phyloP scores from a whole-genome alignment of 139 green algal genomes.

The Haematococcus sp. region DNA sequence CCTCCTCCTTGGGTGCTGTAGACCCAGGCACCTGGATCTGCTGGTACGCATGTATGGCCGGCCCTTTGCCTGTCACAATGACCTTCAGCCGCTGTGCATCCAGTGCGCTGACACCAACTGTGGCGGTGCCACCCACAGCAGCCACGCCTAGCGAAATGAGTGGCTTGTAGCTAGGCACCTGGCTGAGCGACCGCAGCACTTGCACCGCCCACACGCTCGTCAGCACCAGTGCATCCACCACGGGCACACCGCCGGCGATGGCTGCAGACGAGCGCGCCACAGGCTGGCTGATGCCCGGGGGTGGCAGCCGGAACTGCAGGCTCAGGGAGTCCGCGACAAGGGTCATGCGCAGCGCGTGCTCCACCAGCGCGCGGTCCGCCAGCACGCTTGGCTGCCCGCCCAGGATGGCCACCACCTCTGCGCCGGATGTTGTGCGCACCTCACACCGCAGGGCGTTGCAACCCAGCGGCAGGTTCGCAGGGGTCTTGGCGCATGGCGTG shows the following conservation, averaged over 20 bases:
- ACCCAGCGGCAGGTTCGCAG: constrained; percentile 62
- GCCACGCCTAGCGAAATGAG: constrained; percentile 70
- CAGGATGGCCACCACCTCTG: constrained; percentile 53
- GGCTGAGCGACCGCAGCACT: constrained; percentile 64
- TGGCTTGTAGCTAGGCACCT: constrained; percentile 36
- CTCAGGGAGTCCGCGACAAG: constrained; percentile 71
- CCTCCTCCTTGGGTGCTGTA: no score
- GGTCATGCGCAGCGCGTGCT: constrained; percentile 67
- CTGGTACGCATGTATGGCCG: not conserved
- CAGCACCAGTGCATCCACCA: constrained; percentile 67
- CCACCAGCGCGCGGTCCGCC: constrained; percentile 45
- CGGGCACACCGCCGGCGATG: constrained; percentile 53
- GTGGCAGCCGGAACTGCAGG: constrained; percentile 78
- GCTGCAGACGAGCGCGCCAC: constrained; percentile 22
- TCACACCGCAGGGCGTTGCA: constrained; percentile 59
- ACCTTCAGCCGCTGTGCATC: constrained; percentile 54
- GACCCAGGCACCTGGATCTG: no score
- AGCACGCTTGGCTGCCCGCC: constrained; percentile 63
- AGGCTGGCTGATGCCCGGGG: constrained; percentile 50
- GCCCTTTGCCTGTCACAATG: constrained; percentile 24
- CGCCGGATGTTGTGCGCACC: constrained; percentile 38
- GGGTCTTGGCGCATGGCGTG: constrained; percentile 33
- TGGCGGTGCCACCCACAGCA: constrained; percentile 51
- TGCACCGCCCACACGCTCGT: constrained; percentile 82
- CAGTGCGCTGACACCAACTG: constrained; percentile 36